Evolutionary conservation across 441 rosid genomes (phyloP), one percentile per base, ranked within the genome.

Genomic region (Adansonia grandidieri): DNA sequence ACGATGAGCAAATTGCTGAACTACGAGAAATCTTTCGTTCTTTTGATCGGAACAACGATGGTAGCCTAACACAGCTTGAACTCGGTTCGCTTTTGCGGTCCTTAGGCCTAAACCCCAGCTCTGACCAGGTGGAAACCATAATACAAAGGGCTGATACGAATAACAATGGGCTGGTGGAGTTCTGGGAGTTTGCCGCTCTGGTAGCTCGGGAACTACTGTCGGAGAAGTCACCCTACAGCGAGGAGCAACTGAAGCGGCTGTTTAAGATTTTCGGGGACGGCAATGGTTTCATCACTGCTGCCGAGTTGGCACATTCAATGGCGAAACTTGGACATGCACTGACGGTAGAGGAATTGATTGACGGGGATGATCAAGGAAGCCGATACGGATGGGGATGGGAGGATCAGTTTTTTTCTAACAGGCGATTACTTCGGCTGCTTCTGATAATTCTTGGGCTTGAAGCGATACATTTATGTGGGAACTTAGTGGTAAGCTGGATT

Each of bases 341-440:
- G 77, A 93, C 97, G 1, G 93, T 86, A 1, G 94, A 89, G 62
- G 98, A 95, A 81, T 75, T 95, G 78, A 81, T 75, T 93, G 77
- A 89, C 94, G 0, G 98, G 94, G 71, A 95, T 95, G 98, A 93
- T 95, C 68, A 91, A 77, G 84, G 98, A 92, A 80, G 99, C 96
- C 0, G 99, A 93, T 77, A 85, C 89, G 1, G 98, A 95, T 15
- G 99, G 95, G 0, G 98, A 95, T 44, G 99, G 99, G 0, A 82
- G 90, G 81, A 95, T 95, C 48, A 89, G 87, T 24, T 24, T 24
- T 24, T 24, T 24, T 24, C 28, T 24, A 24, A 1, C 28, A 24
- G 28, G 99, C 98, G 1, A 95, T 95, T 71, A 89, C 87, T 22
- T 91, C 97, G 0, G 97, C 97, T n/a, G 93, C 97, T 28, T 93